Conservation (phyloP, 1,139 yeast genomes). For the Taphrina flavorubra region DNA sequence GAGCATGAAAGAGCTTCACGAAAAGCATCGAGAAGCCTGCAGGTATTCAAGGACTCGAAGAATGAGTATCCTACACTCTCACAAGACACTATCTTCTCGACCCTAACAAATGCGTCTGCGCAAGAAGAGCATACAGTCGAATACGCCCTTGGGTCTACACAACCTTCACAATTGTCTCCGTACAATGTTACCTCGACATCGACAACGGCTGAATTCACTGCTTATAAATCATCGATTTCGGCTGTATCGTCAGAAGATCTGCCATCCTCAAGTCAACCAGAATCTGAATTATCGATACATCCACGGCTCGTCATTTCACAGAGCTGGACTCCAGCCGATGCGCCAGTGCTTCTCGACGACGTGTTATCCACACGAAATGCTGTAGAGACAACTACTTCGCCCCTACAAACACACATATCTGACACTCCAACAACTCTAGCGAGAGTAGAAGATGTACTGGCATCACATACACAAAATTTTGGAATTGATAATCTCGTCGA, state of each 20-base stretch:
- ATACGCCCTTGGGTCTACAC: constrained; percentile 16
- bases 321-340: neutral
- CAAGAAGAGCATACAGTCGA: constrained; percentile 14
- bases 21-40: constrained; percentile 36
- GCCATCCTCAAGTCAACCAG: neutral
- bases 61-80: constrained; percentile 4
- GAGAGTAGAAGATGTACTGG: neutral
- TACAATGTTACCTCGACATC: constrained; percentile 26
- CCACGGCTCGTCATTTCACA: neutral
- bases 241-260: neutral
- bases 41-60: constrained; percentile 37
- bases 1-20: constrained; percentile 38
- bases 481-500: neutral
- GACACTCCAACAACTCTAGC: neutral
- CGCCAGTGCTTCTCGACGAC: neutral
- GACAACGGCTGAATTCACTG: constrained; percentile 35
- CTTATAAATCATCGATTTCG: constrained; percentile 6
- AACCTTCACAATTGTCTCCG: constrained; percentile 15
- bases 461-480: neutral
- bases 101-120: neutral
- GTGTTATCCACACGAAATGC: neutral
- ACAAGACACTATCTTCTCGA: too few relatives aligned
- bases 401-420: neutral
- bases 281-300: neutral
- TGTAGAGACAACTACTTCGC: neutral